A percentile compares a stretch with the other conserved stretches of the same genome.
These are phyloP conservation scores for Rosa rugosa DNA, from an alignment of 306 rosid species.

Conservation along the genomic window DNA sequence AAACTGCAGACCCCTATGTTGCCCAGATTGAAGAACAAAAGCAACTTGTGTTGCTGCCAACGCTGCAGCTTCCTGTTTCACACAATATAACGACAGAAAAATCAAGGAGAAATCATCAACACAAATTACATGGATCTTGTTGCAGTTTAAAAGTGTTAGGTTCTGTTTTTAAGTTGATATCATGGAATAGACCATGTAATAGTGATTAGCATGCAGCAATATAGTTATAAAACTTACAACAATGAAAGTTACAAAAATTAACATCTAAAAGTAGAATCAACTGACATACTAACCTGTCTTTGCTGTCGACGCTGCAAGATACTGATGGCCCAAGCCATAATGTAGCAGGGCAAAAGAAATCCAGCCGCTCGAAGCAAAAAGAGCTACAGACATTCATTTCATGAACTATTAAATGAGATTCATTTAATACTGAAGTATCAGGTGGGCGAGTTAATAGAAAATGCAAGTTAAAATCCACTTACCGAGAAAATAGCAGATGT, in stretches of 20 bases:
- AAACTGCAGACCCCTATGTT: constrained; percentile 75
- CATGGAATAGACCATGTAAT: neutral
- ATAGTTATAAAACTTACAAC: neutral
- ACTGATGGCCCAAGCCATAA: constrained; percentile 98
- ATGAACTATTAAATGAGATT: neutral
- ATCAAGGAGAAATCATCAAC: neutral
- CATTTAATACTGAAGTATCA: constrained; percentile 5
- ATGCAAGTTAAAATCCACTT: constrained; percentile 30
- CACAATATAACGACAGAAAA: constrained; percentile 13
- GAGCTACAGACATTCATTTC: constrained; percentile 33
- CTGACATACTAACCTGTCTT: constrained; percentile 65
- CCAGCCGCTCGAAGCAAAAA: constrained; percentile 96
- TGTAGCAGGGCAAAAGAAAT: constrained; percentile 94
- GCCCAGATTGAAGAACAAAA: constrained; percentile 86
- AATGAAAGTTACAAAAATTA: neutral
- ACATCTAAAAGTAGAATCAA: neutral
- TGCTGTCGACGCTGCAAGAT: constrained; percentile 93
- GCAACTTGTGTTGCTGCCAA: constrained; percentile 99
- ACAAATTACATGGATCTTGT: neutral
- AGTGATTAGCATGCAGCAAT: neutral
- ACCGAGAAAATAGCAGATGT: constrained; percentile 78
- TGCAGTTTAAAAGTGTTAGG: neutral
- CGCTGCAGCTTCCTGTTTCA: constrained; percentile 88
- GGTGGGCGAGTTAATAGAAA: neutral
- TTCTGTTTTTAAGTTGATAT: neutral